Evolutionary conservation across 129 eudicot species (phyloP), one percentile per base, ranked within the genome.

Genomic region (carrot (Daucus carota)): DNA sequence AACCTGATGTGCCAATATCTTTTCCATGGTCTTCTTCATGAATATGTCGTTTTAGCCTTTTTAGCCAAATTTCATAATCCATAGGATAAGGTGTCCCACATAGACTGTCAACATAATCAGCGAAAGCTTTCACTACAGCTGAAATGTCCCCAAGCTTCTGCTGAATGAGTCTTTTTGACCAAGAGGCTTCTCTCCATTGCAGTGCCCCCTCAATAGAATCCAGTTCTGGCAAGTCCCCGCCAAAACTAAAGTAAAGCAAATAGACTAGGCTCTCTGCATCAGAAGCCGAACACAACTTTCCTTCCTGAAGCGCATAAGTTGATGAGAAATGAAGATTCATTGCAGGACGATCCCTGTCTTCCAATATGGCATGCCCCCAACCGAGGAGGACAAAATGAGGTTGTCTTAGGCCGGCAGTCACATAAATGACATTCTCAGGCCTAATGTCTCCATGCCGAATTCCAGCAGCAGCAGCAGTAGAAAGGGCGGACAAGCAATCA

Each of bases 121-220:
- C 92, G 84, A 94, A 94, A 31, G 99, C 99, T 85, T 94, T 94
- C 77, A 94, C 73, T 38, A 94, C 96, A 50, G 99, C 99, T 13
- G 99, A 94, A 62, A 94, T 94, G 67, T 94, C 96, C 59, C 99
- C 99, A 45, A 94, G 96, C 70, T 82, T 88, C 85, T 89, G 97
- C 81, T 94, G 99, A 73, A 94, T 94, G 81, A 91, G 79, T 81
- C 99, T 81, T 78, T 84, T 94, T 9, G 99, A 94, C 99, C 99
- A 94, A 33, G 89, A 83, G 1, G 82, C 86, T 34, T 94, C 99
- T 76, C 99, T 83, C 99, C 99, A 94, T 34, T 87, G 90, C 78
- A 94, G 80, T 34, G 99, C 99, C 54, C 99, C 99, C 78, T 94
- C 99, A 16, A 94, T 93, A 7, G 99, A 94, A 84, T 94, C 99